Base-by-base conservation (phyloP, 257 asterid species). In the Eucommia ulmoides region DNA sequence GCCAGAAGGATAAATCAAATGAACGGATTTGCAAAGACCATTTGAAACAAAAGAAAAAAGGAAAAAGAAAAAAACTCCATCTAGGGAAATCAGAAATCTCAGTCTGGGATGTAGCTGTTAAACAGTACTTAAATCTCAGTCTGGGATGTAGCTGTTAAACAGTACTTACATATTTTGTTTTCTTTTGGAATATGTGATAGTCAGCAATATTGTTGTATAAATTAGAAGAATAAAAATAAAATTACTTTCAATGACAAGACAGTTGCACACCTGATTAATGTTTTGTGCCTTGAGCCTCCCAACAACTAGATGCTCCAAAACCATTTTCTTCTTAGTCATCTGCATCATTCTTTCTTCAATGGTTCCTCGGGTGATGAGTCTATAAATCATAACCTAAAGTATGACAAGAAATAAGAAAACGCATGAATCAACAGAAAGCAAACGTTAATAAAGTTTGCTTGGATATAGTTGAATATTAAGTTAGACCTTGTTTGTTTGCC, bases 291-390 rank as follows among this genome's bases (percentile, higher is more conserved):
- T 91, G 56, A 89, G 88, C 76, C 82, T 74, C 51, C 98, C 98
- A 35, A 91, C 98, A 63, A 91, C 98, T 9, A 91, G 82, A 73
- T 91, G 98, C 63, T 91, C 98, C 68, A 91, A 71, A 65, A 91
- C 83, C 98, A 91, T 91, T 79, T 91, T 91, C 78, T 91, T 91
- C 72, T 91, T 91, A n/a, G 98, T 91, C 98, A 91, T 77, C 63
- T 91, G 87, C 96, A 91, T 91, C 98, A 91, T 91, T 65, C 96
- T 74, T 74, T 91, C 98, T 65, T 91, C 98, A 70, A 91, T 91
- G 54, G 93, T 83, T 58, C 95, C 98, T 70, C 96, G 75, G 23
- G 88, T 52, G 59, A 91, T 56, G 54, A 91, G 88, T 50, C 98
- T 79, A 73, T 66, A 91, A 58, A 91, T 91, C 98, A 91, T 78